These are phyloP conservation scores for Sphagnum tenellum DNA, from an alignment of 225 moss, liverwort and hornwort genomes.

Conservation along the genomic window DNA sequence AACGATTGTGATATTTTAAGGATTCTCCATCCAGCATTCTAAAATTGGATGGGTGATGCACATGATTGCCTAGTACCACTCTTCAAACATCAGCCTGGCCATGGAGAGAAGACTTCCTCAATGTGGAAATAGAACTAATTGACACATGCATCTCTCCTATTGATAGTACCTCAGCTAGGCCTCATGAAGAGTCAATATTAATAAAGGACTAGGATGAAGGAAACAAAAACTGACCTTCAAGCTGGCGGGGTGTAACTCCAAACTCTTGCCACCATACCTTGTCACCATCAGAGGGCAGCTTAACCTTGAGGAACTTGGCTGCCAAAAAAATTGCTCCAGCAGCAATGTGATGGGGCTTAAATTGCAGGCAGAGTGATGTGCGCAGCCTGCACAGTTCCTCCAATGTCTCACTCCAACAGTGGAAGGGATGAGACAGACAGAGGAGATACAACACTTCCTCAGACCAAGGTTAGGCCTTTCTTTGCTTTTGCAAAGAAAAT, in stretches of 20 bases:
- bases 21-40: no score
- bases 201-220: not conserved
- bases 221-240: slow-evolving; percentile 31
- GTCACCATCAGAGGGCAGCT: slow-evolving; percentile 45
- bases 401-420: not conserved
- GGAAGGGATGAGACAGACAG: not conserved
- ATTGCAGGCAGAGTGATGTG: slow-evolving; percentile 92
- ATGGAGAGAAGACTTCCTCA: not conserved
- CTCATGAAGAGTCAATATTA: not conserved
- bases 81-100: not conserved
- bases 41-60: no score
- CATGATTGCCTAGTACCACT: not conserved
- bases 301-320: slow-evolving; percentile 77
- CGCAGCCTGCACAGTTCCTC: slow-evolving; percentile 73
- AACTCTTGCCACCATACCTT: slow-evolving; percentile 61
- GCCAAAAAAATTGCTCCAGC: slow-evolving; percentile 95
- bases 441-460: not conserved
- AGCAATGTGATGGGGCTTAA: slow-evolving; percentile 93
- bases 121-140: not conserved
- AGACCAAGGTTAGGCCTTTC: slow-evolving; percentile 3
- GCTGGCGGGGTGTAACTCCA: slow-evolving; percentile 45
- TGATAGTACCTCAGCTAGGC: no score
- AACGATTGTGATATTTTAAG: no score
- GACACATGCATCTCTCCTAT: not conserved
- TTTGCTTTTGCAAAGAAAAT: slow-evolving; percentile 5